Evolutionary conservation across 768 basidiomycete genomes (phyloP), one percentile per base, ranked within the genome.

Genomic region (Boletus rubropictus): DNA sequence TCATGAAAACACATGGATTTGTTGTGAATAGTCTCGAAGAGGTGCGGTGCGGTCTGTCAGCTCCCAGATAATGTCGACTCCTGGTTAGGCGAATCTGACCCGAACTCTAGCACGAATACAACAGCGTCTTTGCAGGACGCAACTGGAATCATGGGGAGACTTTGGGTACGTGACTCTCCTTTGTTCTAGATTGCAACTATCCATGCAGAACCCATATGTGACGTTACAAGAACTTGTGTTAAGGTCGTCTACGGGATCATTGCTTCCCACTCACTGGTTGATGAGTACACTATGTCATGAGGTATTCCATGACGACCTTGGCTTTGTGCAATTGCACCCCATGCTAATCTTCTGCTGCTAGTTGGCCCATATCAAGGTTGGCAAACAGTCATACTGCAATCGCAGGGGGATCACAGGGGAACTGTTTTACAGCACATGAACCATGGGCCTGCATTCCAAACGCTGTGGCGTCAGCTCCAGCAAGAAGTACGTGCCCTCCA

Each of bases 111-210:
- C 90, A 91, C 54, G 83, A 89, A 59, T 76, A 79, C 58, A 91
- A 91, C 59, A 57, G 54, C 12, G 85, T 91, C 6, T 91, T 91
- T 64, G 78, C 81, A 5, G 89, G 89, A 2, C 74, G 89, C 39
- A 91, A 90, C 60, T 92, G 89, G 89, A 87, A 89, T 54, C 73
- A 72, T 47, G 89, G 89, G 3, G 89, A 92, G 65, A 82, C 80
- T 9, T 69, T 92, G 48, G 88, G 87, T 86, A 51, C 12, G 29
- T 14, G 29, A 54, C 12, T 38, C 21, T 7, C 17, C 31, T 27
- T 39, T 21, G 18, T 25, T 34, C 29, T 10, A 18, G 15, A 24
- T 29, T 21, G 20, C 15, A 29, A 27, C 32, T 25, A 25, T 10
- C 25, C 21, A 25, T 37, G 34, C n/a, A n/a, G 42, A 28, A 34